phyloP scores from a whole-genome alignment of 768 basidiomycete species.

The Russula ochroleuca region DNA sequence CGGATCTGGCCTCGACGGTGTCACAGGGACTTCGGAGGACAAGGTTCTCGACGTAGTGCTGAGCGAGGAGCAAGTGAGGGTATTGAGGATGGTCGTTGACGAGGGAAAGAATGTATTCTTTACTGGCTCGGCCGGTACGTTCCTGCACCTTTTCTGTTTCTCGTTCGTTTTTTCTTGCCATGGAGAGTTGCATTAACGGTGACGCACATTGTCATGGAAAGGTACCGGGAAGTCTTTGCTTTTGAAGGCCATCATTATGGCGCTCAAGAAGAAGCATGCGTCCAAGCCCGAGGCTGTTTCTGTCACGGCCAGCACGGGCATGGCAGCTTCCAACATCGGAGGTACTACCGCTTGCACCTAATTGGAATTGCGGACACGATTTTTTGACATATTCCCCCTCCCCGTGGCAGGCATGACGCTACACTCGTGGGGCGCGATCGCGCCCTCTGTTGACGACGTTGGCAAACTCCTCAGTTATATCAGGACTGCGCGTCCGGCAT shows the following conservation, averaged over 20 bases:
- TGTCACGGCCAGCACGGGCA: constrained; percentile 57
- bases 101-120: constrained; percentile 61
- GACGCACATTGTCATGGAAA: constrained; percentile 28
- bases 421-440: constrained; percentile 59
- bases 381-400: background rate
- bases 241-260: constrained; percentile 51
- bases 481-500: constrained; percentile 49
- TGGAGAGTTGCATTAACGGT: background rate
- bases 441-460: constrained; percentile 44
- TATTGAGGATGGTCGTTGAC: constrained; percentile 51
- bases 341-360: constrained; percentile 34
- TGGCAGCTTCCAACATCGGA: constrained; percentile 69
- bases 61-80: constrained; percentile 50
- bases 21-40: constrained; percentile 21
- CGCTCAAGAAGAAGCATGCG: constrained; percentile 45
- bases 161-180: background rate
- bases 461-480: constrained; percentile 49
- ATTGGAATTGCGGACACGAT: constrained; percentile 22
- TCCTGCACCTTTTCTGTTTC: background rate
- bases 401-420: constrained; percentile 48
- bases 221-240: constrained; percentile 65
- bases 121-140: constrained; percentile 62
- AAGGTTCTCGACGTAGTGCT: constrained; percentile 40
- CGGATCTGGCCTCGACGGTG: constrained; percentile 23
- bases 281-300: constrained; percentile 45